Evolutionary conservation across 306 rosid species (phyloP).

Genomic region (Castanopsis chinensis): DNA sequence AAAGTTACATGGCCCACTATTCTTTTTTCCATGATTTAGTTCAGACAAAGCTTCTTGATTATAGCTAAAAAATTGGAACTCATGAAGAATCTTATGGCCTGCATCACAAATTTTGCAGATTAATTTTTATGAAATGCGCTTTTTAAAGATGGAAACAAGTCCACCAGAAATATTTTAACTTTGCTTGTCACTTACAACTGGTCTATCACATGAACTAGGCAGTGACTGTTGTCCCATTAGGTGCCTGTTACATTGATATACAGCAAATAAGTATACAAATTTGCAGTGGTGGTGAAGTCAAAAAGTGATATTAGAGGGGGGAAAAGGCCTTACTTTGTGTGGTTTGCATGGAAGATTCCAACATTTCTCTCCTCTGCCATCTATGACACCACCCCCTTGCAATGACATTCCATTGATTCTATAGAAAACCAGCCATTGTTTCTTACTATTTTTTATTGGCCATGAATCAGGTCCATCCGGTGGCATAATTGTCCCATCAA

Average conservation of each 20-base stretch:
- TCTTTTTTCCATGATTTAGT: too few relatives aligned
- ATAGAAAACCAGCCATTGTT: slow-evolving; percentile 60
- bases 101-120: neutral
- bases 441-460: slow-evolving; percentile 35
- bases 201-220: slow-evolving; percentile 53
- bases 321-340: slow-evolving; percentile 37
- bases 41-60: too few relatives aligned
- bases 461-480: slow-evolving; percentile 67
- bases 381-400: slow-evolving; percentile 49
- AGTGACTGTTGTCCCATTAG: slow-evolving; percentile 18
- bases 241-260: slow-evolving; percentile 36
- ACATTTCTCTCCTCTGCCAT: slow-evolving; percentile 71
- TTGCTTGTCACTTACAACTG: slow-evolving; percentile 42
- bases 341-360: slow-evolving; percentile 68
- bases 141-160: neutral
- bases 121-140: neutral
- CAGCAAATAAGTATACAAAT: neutral
- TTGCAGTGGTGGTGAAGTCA: neutral
- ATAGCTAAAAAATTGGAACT: slow-evolving; percentile 19
- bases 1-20: too few relatives aligned
- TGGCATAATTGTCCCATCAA: slow-evolving; percentile 51
- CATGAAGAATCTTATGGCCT: slow-evolving; percentile 48
- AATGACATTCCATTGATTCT: slow-evolving; percentile 45
- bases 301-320: neutral
- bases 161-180: neutral